Base-by-base conservation (phyloP, 169 alveolate genomes). In the Plasmodium ovale region DNA sequence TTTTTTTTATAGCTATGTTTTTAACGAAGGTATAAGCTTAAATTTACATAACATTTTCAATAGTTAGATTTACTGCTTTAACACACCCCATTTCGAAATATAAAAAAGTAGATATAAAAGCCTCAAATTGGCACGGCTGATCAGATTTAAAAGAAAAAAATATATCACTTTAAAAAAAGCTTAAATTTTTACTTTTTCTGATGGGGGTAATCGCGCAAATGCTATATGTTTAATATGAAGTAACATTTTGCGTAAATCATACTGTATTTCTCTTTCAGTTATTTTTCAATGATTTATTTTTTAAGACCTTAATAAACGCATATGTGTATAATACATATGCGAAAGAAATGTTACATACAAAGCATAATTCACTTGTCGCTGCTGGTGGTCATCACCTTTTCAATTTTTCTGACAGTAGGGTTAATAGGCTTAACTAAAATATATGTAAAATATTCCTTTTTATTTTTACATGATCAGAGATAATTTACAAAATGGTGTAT, bases 1-100 rank as follows among this genome's bases (percentile, higher is more conserved):
- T 60, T 60, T 60, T 27, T 51, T 65, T 35, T 65, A 65, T 27
- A 37, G 25, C 73, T 35, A 12, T 35, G 19, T 47, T 23, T 65
- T 25, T 1, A 21, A 21, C 51, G 21, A 25, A 42, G 16, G 35
- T 65, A 31, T 65, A 54, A n/a, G 54, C 35, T 6, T 65, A 65
- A 65, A 65, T 6, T 25, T 31, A 29, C 37, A 27, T 65, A 33
- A 16, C 19, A 16, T 47, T 27, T 65, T 65, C 73, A 23, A 25
- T 33, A 65, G 73, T n/a, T 65, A 65, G 42, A 29, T 9, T 65
- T 3, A 37, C 27, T 14, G 6, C 31, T 65, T 39, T 64, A 25
- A 65, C 33, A n/a, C 59, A 51, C 27, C n/a, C 60, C 6, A 51
- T 4, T 65, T 65, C n/a, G n/a, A n/a, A n/a, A n/a, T n/a, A n/a